phyloP scores from a whole-genome alignment of 1,284 basidiomycete species.

The Veloporphyrellus conicus region DNA sequence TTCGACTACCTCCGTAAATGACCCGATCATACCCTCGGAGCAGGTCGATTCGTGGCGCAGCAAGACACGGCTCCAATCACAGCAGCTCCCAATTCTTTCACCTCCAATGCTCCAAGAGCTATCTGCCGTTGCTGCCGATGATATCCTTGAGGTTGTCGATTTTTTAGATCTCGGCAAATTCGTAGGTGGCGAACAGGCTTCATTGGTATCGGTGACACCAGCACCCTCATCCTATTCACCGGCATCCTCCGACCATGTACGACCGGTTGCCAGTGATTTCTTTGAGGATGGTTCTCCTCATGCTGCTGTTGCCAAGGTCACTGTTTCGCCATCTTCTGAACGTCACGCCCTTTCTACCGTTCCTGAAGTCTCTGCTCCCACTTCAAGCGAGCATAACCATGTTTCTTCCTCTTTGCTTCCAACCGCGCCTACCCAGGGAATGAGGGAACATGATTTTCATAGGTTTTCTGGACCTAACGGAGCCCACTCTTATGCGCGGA shows the following conservation, averaged over 20 bases:
- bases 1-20: conserved; percentile 21
- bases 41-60: conserved; percentile 62
- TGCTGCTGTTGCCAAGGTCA: conserved; percentile 37
- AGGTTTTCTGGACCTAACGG: conserved; percentile 21
- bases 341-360: conserved; percentile 16
- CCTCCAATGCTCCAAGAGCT: conserved; percentile 42
- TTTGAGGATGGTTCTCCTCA: conserved; percentile 47
- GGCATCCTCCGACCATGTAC: conserved; percentile 24
- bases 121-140: conserved; percentile 47
- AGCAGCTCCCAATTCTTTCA: conserved; percentile 28
- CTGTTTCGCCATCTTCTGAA: conserved; percentile 21
- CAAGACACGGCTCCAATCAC: conserved; percentile 37
- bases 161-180: conserved; percentile 72
- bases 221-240: conserved; percentile 19
- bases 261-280: conserved; percentile 65
- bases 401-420: not conserved
- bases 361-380: conserved; percentile 15
- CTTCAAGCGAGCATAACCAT: conserved; percentile 11
- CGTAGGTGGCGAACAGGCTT: conserved; percentile 39
- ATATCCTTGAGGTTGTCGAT: conserved; percentile 70
- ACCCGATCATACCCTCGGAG: conserved; percentile 31
- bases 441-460: conserved; percentile 20
- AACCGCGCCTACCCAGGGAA: conserved; percentile 6
- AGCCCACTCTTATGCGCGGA: conserved; percentile 13
- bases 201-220: conserved; percentile 11